A percentile compares a stretch with the other conserved stretches of the same genome.
Evolutionary conservation across 306 rosid species (phyloP).

Genomic region (Dalbergia oliveri): DNA sequence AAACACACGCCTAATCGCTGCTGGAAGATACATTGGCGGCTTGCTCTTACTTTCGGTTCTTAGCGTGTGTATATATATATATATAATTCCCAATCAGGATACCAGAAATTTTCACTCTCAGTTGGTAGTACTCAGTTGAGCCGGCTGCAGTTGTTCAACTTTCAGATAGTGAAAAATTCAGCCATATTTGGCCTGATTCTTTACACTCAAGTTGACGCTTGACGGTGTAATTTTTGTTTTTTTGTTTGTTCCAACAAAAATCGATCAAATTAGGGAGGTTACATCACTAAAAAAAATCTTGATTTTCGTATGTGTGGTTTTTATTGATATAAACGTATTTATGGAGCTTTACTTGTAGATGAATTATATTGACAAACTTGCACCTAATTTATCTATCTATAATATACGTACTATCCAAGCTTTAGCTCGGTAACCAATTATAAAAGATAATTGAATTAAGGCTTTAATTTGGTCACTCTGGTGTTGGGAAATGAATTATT

Average conservation of each 20-base stretch:
- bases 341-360: neutral
- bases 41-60: no score
- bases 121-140: no score
- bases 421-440: neutral
- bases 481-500: neutral
- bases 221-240: no score
- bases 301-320: neutral
- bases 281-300: neutral
- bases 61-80: no score
- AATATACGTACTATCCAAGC: neutral
- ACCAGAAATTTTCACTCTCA: no score
- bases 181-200: no score
- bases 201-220: no score
- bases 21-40: no score
- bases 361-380: neutral
- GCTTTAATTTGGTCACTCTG: neutral
- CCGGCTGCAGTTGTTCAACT: no score
- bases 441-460: neutral
- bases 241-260: neutral
- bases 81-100: no score
- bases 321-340: neutral
- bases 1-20: no score
- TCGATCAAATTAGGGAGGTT: neutral
- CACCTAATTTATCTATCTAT: neutral
- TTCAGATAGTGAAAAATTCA: no score